Base-by-base conservation (phyloP, 805 yeast genomes). In the Pichia scutulata region DNA sequence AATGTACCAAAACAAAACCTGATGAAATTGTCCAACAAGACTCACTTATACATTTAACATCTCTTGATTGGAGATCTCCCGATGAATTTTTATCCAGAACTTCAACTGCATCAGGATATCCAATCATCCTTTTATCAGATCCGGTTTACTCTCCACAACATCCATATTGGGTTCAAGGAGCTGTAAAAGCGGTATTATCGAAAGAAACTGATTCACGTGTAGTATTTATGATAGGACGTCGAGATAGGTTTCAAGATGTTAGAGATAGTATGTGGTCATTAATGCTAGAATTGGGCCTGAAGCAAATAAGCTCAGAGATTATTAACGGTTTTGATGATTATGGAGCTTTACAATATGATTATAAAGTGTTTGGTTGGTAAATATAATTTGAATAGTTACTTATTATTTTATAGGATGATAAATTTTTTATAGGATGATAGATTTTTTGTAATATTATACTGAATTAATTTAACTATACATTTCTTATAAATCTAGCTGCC, bases 141-240 rank as follows among this genome's bases (percentile, higher is more conserved):
- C 97, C 97, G 0, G 81, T 92, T 2, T 92, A 93, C 64, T 86
- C 96, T 0, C 69, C 83, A 0, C 75, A 78, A 30, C 98, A 92
- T 61, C 97, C 97, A 1, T 63, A 64, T 16, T 78, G 86, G 80
- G 80, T 92, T 1, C 76, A 77, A 6, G 64, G 77, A 45, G 82
- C 87, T 75, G 69, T 90, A 7, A 58, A 60, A 3, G 55, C 58
- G 41, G 81, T 86, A 48, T 58, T 82, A 21, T 63, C 64, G 2
- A 50, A 51, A 13, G 50, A 55, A 2, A 4, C 49, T 0, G 65
- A 60, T 2, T 68, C 84, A 0, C 61, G 75, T 8, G 80, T 89
- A 0, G 63, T 87, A 16, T 63, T 92, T 8, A 89, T 89, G 64
- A 69, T 93, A 14, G 98, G 98, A 0, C 64, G 86, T 3, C 70